These are phyloP conservation scores for Acer campestre DNA, from an alignment of 345 rosid species.

Conservation along the genomic window DNA sequence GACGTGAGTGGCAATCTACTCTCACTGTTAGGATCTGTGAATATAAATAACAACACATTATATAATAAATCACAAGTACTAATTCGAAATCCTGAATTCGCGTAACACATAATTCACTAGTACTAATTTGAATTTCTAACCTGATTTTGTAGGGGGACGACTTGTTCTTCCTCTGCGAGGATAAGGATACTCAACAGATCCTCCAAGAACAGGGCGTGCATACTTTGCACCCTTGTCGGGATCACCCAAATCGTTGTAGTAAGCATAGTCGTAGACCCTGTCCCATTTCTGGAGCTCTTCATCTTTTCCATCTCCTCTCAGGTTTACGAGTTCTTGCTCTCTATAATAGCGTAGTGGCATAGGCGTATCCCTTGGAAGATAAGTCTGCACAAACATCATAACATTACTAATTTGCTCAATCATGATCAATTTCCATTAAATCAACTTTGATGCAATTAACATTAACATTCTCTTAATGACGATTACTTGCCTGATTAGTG, in stretches of 20 bases:
- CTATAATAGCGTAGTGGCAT: conserved; percentile 51
- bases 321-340: conserved; percentile 56
- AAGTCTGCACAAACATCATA: conserved; percentile 44
- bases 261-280: conserved; percentile 84
- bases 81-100: not conserved
- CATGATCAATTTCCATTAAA: not conserved
- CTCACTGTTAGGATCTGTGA: conserved; percentile 57
- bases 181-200: conserved; percentile 66
- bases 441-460: not conserved
- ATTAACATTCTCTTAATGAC: not conserved
- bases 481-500: conserved; percentile 58
- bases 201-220: conserved; percentile 82
- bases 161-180: conserved; percentile 94
- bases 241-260: conserved; percentile 72
- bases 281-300: conserved; percentile 80
- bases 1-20: conserved; percentile 46
- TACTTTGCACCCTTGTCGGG: conserved; percentile 46
- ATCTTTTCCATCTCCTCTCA: conserved; percentile 69
- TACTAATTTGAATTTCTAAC: conserved; percentile 20
- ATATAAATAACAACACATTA: conserved; percentile 4
- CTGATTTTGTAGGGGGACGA: conserved; percentile 47
- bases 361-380: conserved; percentile 75
- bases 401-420: no score
- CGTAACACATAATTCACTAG: not conserved
- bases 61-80: not conserved